Base-by-base conservation (phyloP, 371 early-diverging fungal species). In the Mortierella sp. region DNA sequence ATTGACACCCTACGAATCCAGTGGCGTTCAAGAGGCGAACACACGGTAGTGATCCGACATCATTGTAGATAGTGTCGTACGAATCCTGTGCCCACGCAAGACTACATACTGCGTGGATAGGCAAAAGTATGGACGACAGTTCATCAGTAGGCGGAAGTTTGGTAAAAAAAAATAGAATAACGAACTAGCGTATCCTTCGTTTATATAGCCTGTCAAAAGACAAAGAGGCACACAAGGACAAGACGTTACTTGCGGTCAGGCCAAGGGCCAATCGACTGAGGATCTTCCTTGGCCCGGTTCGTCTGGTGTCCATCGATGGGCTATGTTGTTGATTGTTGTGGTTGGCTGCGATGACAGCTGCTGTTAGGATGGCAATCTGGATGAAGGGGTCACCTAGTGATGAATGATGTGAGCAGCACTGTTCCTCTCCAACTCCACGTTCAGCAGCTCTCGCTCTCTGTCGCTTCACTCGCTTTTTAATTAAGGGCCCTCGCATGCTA, bases 1-100 rank as follows among this genome's bases (percentile, higher is more conserved):
- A 75, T 50, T 86, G 85, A 47, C 90, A 90, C 17, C 92, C 92
- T 52, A 87, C 78, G 24, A 76, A 60, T 15, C 83, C 85, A 9
- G 84, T 82, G 4, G 88, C 83, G 65, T 86, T 86, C 19, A 89
- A 70, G 30, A 90, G 68, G n/a, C 89, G 82, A 6, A 88, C 81
- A 60, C 90, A 89, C 1, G 88, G 87, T 75, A 84, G 80, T 21
- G 82, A 86, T 49, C 78, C 79, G 27, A 86, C 61, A 60, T 85
- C 80, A 39, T 80, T 85, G 70, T 88, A 88, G 9, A 86, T 72
- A 54, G 72, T 71, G 23, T 86, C 86, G 58, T 86, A 82, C 24
- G 82, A 21, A 24, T 59, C 63, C 34, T 73, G 68, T 15, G 75
- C 69, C 9, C 28, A 48, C 17, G 44, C 49, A 17, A 75, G 47